Evolutionary conservation across 75 land plant species (phyloP), one percentile per base, ranked within the genome.

Genomic region (Picea glauca): DNA sequence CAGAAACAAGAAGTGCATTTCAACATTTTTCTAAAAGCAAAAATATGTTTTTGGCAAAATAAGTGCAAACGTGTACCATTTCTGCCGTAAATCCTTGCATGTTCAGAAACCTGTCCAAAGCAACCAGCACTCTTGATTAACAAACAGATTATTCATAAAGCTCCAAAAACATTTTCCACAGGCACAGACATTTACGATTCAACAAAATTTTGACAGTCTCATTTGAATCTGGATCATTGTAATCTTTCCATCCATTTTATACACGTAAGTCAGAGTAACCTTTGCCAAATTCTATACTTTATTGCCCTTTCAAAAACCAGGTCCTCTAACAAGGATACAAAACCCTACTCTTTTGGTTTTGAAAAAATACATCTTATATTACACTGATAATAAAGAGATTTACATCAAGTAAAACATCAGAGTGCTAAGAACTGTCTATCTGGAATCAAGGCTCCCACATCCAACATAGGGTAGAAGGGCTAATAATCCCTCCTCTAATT

Each of bases 51-150:
- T 14, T 64, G 3, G 13, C 4, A 31, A 64, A 31, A 30, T 40
- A 75, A 2, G 15, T 26, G 8, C 17, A 75, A 50, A 40, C 0
- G 4, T 46, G 5, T 81, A 88, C 92, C 90, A 58, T 91, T 91
- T 78, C 59, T 81, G 13, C 93, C 93, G 58, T 85, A 87, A 13
- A 88, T 75, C 57, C 83, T 84, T 17, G 82, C 83, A 78, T 88
- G 80, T 20, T 84, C 83, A 4, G 85, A 78, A 38, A 91, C 90
- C 92, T 91, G 82, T 60, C 80, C 65, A 58, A 12, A 62, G 50
- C 33, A 64, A 76, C 8, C 20, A 57, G 15, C 64, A 77, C 38
- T 1, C 3, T 46, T n/a, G 65, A 14, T 77, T 17, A 26, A 56
- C 58, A 2, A 8, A 60, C 61, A 23, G 14, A 8, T 30, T n/a